These are phyloP conservation scores for Umbellularia californica DNA, from an alignment of 164 flowering plant species.

Conservation along the genomic window DNA sequence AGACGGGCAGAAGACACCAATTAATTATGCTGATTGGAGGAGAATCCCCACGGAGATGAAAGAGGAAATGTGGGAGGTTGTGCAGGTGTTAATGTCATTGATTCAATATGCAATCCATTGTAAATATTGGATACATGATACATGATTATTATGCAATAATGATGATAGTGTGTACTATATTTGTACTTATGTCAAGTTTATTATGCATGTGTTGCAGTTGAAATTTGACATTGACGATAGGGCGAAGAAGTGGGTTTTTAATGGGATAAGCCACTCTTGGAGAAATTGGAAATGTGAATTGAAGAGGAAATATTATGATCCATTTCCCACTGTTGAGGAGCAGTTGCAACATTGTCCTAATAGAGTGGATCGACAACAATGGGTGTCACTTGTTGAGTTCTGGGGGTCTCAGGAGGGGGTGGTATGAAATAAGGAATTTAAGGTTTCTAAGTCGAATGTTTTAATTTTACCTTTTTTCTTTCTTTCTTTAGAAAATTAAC, in stretches of 20 bases:
- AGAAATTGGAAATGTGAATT: constrained; percentile 23
- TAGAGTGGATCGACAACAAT: constrained; percentile 24
- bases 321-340: constrained; percentile 22
- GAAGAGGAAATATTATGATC: constrained; percentile 21
- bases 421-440: constrained; percentile 10
- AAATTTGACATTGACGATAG: constrained; percentile 23
- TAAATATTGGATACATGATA: too few relatives aligned
- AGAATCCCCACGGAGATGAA: background rate
- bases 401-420: constrained; percentile 25
- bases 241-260: constrained; percentile 20
- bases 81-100: background rate
- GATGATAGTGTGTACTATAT: background rate
- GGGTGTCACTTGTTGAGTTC: constrained; percentile 20
- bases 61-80: background rate
- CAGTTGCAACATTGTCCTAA: constrained; percentile 16
- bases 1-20: background rate
- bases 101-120: background rate
- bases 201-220: constrained; percentile 13
- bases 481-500: background rate
- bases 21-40: background rate
- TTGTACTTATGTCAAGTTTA: too few relatives aligned
- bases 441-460: background rate
- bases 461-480: background rate
- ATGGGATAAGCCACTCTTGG: constrained; percentile 22
- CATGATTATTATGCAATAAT: background rate